Evolutionary conservation across 2,329 filamentous ascomycete genomes (phyloP), one percentile per base, ranked within the genome.

Genomic region (Colletotrichum lini): DNA sequence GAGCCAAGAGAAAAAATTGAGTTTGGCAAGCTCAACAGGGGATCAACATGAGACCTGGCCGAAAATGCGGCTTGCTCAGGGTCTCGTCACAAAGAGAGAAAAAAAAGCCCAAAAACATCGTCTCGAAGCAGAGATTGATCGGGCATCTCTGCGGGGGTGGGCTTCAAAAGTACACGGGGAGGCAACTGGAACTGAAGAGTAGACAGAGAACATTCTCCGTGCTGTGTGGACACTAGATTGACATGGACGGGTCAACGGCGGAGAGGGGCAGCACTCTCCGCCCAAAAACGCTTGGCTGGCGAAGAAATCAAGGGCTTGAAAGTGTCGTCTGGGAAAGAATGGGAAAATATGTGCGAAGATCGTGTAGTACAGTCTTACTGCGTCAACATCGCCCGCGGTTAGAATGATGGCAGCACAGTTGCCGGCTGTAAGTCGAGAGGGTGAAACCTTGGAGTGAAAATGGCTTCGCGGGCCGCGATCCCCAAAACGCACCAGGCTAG

Each of bases 41-140:
- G n/a, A 57, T 23, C 10, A 4, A 21, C 35, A 16, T 23, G 12
- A 15, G 13, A 10, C 23, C 18, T 21, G 10, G 15, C 35, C 9
- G 23, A 52, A 58, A 9, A 18, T 57, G 59, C 59, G 16, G 50
- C 58, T 67, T 50, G 52, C 42, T 38, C 52, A 64, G 42, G 50
- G 42, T 23, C 52, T 56, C 47, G 23, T 38, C 35, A 38, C 35
- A 38, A 38, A 38, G 8, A 3, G 35, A 10, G 2, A 8, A 35
- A 35, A 35, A 35, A 10, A 35, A 35, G 21, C 65, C 3, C 12
- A 18, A 50, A 4, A 58, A 44, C 13, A 57, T 9, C 35, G 40
- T 44, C 13, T n/a, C 38, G 38, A n/a, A 15, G 3, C 15, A 44
- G 3, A 45, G 13, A 40, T 18, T 35, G 45, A 26, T 57, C 26